A percentile compares a stretch with the other conserved stretches of the same genome.
Evolutionary conservation across 495 filamentous ascomycete species (phyloP).

Genomic region (Endocarpon pusillum): DNA sequence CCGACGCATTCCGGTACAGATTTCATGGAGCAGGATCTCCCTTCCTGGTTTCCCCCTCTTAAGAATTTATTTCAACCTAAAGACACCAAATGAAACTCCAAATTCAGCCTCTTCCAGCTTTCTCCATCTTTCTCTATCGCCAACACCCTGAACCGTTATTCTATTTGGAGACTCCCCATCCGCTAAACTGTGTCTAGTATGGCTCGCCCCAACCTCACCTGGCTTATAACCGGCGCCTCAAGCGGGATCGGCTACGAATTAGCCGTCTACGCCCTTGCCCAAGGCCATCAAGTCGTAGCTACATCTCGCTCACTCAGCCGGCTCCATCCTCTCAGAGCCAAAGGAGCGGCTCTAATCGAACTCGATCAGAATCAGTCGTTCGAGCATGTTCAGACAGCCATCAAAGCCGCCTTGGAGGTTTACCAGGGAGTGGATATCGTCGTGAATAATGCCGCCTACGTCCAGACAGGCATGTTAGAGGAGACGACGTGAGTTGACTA

Average conservation of each 20-base stretch:
- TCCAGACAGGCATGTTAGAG: conserved; percentile 26
- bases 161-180: no score
- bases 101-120: no score
- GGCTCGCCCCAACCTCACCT: no score
- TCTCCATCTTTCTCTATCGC: no score
- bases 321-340: conserved; percentile 16
- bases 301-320: conserved; percentile 15
- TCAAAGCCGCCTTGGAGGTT: conserved; percentile 16
- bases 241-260: conserved; percentile 24
- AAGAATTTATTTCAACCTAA: no score
- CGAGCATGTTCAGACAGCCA: conserved; percentile 12
- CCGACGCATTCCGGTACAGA: no score
- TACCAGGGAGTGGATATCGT: conserved; percentile 30
- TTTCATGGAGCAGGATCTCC: no score
- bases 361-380: conserved; percentile 18
- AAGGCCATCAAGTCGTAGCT: conserved; percentile 27
- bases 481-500: no score
- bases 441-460: conserved; percentile 32
- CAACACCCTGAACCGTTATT: no score
- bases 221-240: conserved; percentile 30
- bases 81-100: no score
- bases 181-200: no score
- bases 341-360: conserved; percentile 20
- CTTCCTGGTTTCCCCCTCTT: no score
- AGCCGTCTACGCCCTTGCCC: conserved; percentile 15